Percentiles rank a stretch among this genome's conserved stretches.
These are phyloP conservation scores for Basidiobolus meristosporus DNA, from an alignment of 371 early-diverging fungal genomes.

Conservation along the genomic window DNA sequence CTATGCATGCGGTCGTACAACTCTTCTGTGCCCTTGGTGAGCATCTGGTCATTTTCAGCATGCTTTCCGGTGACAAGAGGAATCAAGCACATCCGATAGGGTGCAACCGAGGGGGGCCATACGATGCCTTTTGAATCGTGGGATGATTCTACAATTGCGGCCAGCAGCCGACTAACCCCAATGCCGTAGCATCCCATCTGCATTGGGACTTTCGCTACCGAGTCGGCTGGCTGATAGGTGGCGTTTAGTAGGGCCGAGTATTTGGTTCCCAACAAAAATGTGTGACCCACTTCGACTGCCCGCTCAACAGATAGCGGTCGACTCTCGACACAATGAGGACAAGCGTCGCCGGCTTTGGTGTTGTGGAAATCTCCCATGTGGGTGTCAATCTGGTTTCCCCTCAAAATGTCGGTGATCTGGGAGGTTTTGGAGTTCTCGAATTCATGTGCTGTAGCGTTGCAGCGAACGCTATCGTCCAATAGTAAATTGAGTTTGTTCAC, in stretches of 20 bases:
- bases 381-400: too few relatives aligned
- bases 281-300: conserved; percentile 82
- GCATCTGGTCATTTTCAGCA: conserved; percentile 21
- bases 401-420: too few relatives aligned
- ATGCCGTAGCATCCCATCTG: conserved; percentile 90
- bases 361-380: conserved; percentile 29
- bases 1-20: conserved; percentile 20
- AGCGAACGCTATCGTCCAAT: too few relatives aligned
- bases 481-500: too few relatives aligned
- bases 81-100: conserved; percentile 41
- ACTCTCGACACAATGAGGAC: conserved; percentile 25
- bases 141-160: conserved; percentile 52
- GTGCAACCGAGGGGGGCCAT: conserved; percentile 64
- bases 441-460: too few relatives aligned
- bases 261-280: conserved; percentile 75
- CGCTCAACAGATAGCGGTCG: conserved; percentile 13
- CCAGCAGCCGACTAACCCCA: conserved; percentile 61
- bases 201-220: conserved; percentile 16
- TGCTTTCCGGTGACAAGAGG: conserved; percentile 19
- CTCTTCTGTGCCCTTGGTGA: conserved; percentile 14
- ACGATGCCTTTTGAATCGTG: conserved; percentile 43
- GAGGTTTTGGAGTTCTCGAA: too few relatives aligned
- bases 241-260: conserved; percentile 57
- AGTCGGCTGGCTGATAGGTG: conserved; percentile 13
- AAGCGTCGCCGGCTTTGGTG: conserved; percentile 36